A percentile compares a stretch with the other conserved stretches of the same genome.
phyloP scores from a whole-genome alignment of 2,329 filamentous ascomycete genomes.

The Colletotrichum liriopes region DNA sequence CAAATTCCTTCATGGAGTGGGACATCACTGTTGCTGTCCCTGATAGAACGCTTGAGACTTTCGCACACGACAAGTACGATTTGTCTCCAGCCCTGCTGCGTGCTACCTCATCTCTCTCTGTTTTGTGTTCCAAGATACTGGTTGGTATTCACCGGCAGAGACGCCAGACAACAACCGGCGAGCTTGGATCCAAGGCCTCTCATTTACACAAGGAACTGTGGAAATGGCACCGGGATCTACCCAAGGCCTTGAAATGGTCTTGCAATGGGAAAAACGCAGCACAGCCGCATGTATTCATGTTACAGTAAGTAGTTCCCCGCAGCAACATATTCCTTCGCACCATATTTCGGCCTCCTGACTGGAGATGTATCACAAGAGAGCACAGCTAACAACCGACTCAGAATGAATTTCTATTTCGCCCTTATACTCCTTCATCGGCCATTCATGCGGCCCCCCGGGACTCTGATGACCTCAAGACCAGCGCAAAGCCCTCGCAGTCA shows the following conservation, averaged over 20 bases:
- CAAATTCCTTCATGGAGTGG: constrained; percentile 26
- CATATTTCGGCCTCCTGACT: not conserved
- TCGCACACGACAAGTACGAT: not conserved
- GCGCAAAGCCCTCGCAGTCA: not conserved
- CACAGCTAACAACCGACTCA: not conserved
- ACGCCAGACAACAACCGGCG: not conserved
- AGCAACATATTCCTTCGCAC: not conserved
- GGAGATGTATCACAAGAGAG: not conserved
- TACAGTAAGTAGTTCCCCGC: constrained; percentile 23
- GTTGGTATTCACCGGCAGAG: constrained; percentile 7
- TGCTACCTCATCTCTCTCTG: constrained; percentile 8
- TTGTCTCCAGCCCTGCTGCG: not conserved
- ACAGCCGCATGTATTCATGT: not conserved
- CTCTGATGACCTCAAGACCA: not conserved
- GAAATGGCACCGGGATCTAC: constrained; percentile 21
- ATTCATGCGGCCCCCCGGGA: constrained; percentile 4
- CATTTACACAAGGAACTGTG: constrained; percentile 14
- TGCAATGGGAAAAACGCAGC: not conserved
- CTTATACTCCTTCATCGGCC: constrained; percentile 32
- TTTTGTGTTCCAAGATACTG: constrained; percentile 8
- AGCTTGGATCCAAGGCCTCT: not conserved
- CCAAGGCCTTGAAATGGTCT: not conserved
- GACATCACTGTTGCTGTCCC: constrained; percentile 12
- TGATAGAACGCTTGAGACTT: not conserved
- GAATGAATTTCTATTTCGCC: constrained; percentile 31